Percentiles rank a stretch among this genome's conserved stretches.
phyloP scores from a whole-genome alignment of 1,139 yeast species.

The Blastobotrys capitulatus region DNA sequence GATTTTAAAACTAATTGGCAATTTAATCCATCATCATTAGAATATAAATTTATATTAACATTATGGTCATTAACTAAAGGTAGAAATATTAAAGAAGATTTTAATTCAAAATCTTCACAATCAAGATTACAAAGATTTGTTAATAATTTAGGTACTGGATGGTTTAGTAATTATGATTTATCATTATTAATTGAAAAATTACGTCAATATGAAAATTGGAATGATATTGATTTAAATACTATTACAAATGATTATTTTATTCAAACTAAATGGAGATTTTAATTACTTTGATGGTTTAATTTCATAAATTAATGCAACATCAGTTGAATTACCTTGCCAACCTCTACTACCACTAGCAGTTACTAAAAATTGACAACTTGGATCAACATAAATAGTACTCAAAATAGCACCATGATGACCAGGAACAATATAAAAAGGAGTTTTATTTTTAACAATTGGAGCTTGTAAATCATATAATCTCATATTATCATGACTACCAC shows the following conservation, averaged over 20 bases:
- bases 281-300: constrained; percentile 35
- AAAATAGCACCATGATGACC: constrained; percentile 65
- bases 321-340: constrained; percentile 83
- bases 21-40: neutral
- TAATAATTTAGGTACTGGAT: neutral
- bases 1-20: neutral
- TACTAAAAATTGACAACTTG: constrained; percentile 79
- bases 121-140: neutral
- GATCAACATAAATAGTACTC: constrained; percentile 72
- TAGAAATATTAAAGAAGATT: neutral
- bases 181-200: neutral
- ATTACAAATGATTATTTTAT: neutral
- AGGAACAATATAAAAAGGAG: constrained; percentile 52
- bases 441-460: constrained; percentile 31
- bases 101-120: neutral
- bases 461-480: constrained; percentile 72
- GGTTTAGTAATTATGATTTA: neutral
- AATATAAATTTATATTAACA: neutral
- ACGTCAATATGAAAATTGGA: neutral
- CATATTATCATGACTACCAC: constrained; percentile 88
- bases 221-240: neutral
- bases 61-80: neutral
- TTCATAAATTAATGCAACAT: constrained; percentile 74
- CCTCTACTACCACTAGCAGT: constrained; percentile 95
- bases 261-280: neutral